A percentile compares a stretch with the other conserved stretches of the same genome.
These are phyloP conservation scores for Aristolochia californica DNA, from an alignment of 164 flowering plant species.

Conservation along the genomic window DNA sequence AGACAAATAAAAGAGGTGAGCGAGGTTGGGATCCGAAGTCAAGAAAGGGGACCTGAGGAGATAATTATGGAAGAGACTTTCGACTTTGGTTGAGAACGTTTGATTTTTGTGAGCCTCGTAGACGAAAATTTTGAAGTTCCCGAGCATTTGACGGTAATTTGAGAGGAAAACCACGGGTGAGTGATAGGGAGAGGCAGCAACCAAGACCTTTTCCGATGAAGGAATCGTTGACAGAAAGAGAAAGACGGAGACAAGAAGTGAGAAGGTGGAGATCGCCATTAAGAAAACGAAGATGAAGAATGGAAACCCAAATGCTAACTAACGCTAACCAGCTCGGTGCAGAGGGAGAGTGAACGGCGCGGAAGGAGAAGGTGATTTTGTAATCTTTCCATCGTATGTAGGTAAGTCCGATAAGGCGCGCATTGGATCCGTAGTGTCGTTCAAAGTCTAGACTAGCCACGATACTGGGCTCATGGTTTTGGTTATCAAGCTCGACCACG, in stretches of 20 bases:
- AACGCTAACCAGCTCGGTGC: too few species aligned
- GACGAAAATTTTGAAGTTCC: conserved; percentile 43
- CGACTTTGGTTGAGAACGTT: conserved; percentile 13
- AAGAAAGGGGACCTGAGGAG: conserved; percentile 42
- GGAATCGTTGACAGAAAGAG: background rate
- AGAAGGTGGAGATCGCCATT: background rate
- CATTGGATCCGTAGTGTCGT: too few species aligned
- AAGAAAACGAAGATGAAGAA: background rate
- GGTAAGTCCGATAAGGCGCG: too few species aligned
- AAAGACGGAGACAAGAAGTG: conserved; percentile 8
- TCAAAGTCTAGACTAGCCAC: too few species aligned
- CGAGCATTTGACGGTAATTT: conserved; percentile 53
- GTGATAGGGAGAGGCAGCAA: conserved; percentile 32
- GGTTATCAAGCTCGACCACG: too few species aligned
- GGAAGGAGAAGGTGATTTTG: too few species aligned
- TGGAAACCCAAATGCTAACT: too few species aligned
- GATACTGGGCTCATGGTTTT: too few species aligned
- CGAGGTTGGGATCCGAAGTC: conserved; percentile 46
- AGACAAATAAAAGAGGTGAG: conserved; percentile 66
- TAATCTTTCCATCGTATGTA: too few species aligned
- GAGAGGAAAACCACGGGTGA: conserved; percentile 35
- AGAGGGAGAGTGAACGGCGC: too few species aligned
- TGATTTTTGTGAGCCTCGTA: conserved; percentile 19
- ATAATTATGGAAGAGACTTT: conserved; percentile 41
- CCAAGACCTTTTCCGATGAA: conserved; percentile 6